Conservation (phyloP, 208 protist species). For the Giardia duodenalis region DNA sequence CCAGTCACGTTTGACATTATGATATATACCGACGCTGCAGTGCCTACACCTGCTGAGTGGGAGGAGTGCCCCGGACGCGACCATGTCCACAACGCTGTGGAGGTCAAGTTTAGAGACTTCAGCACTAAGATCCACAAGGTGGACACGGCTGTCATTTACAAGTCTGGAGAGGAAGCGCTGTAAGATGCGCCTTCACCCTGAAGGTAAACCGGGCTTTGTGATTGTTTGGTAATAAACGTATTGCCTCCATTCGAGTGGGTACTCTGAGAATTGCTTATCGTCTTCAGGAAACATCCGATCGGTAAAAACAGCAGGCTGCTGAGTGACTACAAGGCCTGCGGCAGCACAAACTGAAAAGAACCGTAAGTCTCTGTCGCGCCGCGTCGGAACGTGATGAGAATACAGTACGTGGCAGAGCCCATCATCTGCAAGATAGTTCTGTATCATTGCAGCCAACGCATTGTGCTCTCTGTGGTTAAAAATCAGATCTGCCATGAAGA, state of each 20-base stretch:
- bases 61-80: neutral
- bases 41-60: conserved; percentile 20
- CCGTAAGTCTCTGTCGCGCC: neutral
- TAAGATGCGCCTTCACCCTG: neutral
- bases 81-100: neutral
- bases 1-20: conserved; percentile 44
- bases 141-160: neutral
- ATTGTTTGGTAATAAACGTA: neutral
- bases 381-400: neutral
- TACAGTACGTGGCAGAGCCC: neutral
- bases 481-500: conserved; percentile 1
- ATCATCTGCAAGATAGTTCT: neutral
- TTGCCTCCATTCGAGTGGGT: neutral
- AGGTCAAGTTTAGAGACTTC: conserved; percentile 12
- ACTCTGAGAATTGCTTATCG: neutral
- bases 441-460: neutral
- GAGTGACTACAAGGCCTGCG: neutral
- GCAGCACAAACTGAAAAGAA: neutral
- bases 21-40: conserved; percentile 41
- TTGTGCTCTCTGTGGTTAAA: neutral
- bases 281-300: neutral
- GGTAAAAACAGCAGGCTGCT: neutral
- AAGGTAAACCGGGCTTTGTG: no score
- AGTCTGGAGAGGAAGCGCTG: neutral
- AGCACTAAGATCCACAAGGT: neutral